phyloP scores from a whole-genome alignment of 768 basidiomycete species.

The Mrakia hoshinonis region DNA sequence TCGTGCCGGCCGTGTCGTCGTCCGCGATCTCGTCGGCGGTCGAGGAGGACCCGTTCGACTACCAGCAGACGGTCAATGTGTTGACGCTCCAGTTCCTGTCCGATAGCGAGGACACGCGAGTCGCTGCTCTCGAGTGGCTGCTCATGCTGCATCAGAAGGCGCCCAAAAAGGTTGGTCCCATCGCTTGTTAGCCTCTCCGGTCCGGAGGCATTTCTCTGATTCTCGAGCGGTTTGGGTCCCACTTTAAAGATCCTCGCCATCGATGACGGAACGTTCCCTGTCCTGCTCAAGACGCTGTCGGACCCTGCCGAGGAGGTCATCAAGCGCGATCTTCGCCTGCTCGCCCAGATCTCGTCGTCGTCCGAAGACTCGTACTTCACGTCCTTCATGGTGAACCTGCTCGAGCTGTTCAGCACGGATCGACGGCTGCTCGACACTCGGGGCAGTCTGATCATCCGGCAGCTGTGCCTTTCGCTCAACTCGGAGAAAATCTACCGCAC shows the following conservation, averaged over 20 bases:
- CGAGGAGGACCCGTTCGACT: constrained; percentile 74
- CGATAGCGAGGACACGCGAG: constrained; percentile 91
- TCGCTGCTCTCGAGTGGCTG: constrained; percentile 93
- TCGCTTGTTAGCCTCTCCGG: not conserved
- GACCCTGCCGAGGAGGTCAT: constrained; percentile 97
- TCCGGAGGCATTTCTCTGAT: not conserved
- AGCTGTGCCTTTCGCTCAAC: constrained; percentile 85
- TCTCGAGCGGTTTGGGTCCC: not conserved
- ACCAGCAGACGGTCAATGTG: constrained; percentile 83
- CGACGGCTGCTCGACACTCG: constrained; percentile 76
- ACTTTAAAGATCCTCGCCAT: constrained; percentile 73
- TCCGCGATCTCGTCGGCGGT: constrained; percentile 31
- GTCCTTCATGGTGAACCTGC: constrained; percentile 85
- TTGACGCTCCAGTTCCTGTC: constrained; percentile 88
- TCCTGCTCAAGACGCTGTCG: constrained; percentile 85
- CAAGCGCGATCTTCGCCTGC: constrained; percentile 86
- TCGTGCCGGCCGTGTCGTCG: not conserved
- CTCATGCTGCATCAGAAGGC: constrained; percentile 98
- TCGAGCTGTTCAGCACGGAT: constrained; percentile 93
- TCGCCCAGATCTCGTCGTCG: constrained; percentile 86
- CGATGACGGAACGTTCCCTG: constrained; percentile 95
- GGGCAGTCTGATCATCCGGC: constrained; percentile 90
- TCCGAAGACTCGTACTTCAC: constrained; percentile 92
- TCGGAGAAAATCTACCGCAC: constrained; percentile 91
- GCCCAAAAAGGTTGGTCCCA: constrained; percentile 65